Base-by-base conservation (phyloP, 2,329 filamentous ascomycete species). In the Botryotinia convoluta region DNA sequence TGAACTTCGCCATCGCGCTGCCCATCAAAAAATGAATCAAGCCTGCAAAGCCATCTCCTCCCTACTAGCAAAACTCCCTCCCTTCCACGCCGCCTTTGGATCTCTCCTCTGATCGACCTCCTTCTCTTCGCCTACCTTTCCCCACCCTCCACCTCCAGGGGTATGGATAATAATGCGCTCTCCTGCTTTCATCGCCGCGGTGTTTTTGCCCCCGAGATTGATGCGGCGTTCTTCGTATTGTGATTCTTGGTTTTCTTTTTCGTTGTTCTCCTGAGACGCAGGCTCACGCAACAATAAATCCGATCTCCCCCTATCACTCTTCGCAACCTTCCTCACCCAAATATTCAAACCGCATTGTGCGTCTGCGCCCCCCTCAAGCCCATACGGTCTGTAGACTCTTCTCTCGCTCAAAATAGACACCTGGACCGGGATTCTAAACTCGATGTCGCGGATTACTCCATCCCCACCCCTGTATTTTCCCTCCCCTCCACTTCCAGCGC, bases 61-160 rank as follows among this genome's bases (percentile, higher is more conserved):
- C 77, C 89, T 84, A 32, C 85, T 85, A 16, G 85, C 87, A 78
- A 86, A 85, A 72, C 87, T 89, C 0, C 88, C 89, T 79, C 88
- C 87, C 78, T 84, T 86, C 90, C 90, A 91, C 51, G 82, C 84
- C 75, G 84, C 82, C 80, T 83, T 87, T 37, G 87, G 87, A 82
- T 97, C 93, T 69, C 82, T 81, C 75, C 82, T 82, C 73, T 82
- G 83, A 54, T 82, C 85, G 69, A 85, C 83, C 51, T 85, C 83
- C 80, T 86, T 91, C 77, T 88, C 85, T 72, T 87, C 84, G 0
- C 90, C 91, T 0, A 85, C 83, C 57, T 81, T 82, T 12, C 92
- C 92, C 92, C 92, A 95, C 0, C 90, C 93, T 60, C 93, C 93
- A 71, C 93, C 93, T 44, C 93, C 93, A 4, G 93, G 93, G 7